These are phyloP conservation scores for Daldinia decipiens DNA, from an alignment of 495 filamentous ascomycete genomes.

Conservation along the genomic window DNA sequence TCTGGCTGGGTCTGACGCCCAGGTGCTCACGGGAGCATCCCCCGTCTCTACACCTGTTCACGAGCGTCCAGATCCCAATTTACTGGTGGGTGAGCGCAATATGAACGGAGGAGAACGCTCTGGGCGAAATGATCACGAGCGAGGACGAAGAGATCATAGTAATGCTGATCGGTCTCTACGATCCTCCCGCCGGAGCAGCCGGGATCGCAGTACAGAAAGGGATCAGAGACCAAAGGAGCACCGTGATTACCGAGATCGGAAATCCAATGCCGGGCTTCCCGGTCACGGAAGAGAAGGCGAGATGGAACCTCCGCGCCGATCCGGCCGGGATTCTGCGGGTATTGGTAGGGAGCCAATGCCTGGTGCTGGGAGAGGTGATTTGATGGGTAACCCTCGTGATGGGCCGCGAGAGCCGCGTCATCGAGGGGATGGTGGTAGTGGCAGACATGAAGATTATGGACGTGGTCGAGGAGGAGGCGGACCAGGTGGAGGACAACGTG, in stretches of 20 bases:
- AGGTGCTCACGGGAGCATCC: constrained; percentile 59
- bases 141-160: constrained; percentile 57
- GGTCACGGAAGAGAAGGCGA: constrained; percentile 47
- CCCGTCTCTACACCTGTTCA: constrained; percentile 57
- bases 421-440: constrained; percentile 42
- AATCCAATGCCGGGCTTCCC: constrained; percentile 45
- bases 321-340: constrained; percentile 46
- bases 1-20: constrained; percentile 58
- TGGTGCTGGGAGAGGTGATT: constrained; percentile 45
- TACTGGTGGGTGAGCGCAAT: constrained; percentile 45
- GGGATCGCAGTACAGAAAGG: constrained; percentile 53
- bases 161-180: constrained; percentile 55
- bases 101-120: constrained; percentile 51
- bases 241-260: constrained; percentile 51
- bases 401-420: constrained; percentile 49
- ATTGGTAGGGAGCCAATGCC: constrained; percentile 42
- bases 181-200: constrained; percentile 55
- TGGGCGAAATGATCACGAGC: constrained; percentile 55
- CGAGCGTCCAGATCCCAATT: constrained; percentile 53
- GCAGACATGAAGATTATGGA: constrained; percentile 49
- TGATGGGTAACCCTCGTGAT: constrained; percentile 49
- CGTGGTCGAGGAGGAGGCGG: constrained; percentile 46
- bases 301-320: constrained; percentile 46
- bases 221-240: constrained; percentile 55
- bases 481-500: constrained; percentile 34